Conservation (phyloP, 768 basidiomycete species). For the Mycena epipterygia region DNA sequence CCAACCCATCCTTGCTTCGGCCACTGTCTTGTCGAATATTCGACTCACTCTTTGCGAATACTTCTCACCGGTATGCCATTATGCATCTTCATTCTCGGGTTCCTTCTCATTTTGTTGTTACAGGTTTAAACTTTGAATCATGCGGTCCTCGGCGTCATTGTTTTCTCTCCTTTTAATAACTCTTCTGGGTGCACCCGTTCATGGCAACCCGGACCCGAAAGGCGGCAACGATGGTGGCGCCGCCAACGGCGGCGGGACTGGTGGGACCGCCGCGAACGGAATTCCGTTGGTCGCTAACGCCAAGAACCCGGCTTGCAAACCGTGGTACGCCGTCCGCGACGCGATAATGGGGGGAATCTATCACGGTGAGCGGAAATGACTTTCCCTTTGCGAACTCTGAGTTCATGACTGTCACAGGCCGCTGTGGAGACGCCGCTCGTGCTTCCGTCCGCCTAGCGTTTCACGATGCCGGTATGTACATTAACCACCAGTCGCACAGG, state of each 20-base stretch:
- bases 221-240: not conserved
- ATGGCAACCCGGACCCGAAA: not conserved
- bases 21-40: no score
- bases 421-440: not conserved
- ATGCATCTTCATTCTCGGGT: no score
- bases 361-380: not conserved
- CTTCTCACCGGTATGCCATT: no score
- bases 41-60: no score
- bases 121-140: no score
- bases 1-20: no score
- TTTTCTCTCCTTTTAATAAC: no score
- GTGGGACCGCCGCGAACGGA: not conserved
- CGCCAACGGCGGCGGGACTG: not conserved
- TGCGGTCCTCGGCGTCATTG: no score
- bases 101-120: no score
- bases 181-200: no score
- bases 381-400: not conserved
- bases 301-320: constrained; percentile 1
- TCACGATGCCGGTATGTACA: constrained; percentile 2
- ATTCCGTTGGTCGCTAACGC: not conserved
- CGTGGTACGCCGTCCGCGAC: constrained; percentile 20
- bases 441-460: constrained; percentile 3
- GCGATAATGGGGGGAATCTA: constrained; percentile 8
- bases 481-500: not conserved
- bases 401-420: not conserved